Base-by-base conservation (phyloP, 768 basidiomycete species). In the Plicaturopsis crispa region DNA sequence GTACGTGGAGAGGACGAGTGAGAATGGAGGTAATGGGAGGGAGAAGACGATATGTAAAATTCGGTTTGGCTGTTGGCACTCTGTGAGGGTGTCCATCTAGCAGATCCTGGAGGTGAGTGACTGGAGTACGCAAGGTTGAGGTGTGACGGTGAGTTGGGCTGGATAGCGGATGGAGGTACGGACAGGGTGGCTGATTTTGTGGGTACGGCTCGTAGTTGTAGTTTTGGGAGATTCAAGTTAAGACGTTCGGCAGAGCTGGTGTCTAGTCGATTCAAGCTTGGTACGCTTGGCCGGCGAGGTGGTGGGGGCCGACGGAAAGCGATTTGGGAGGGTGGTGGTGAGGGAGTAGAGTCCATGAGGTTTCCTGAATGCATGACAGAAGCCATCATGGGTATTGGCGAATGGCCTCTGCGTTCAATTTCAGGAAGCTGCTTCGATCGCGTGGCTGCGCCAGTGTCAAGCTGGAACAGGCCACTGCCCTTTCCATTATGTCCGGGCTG, bases 321-420 rank as follows among this genome's bases (percentile, higher is more conserved):
- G 30, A 77, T 58, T 22, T 76, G 73, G 3, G 80, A 82, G 1
- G 84, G 81, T 0, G 81, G 78, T 3, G 81, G 78, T 0, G 83
- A 84, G 5, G 76, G 75, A 13, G 73, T 62, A 1, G 67, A 51
- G 44, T 79, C 73, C 14, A 69, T 59, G 16, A 61, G 52, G 51
- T 59, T 37, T 47, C 57, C 37, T 42, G 66, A 58, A 16, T 67
- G 56, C 11, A 67, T 63, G 6, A 61, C 55, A 14, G 71, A 50
- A n/a, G 77, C 67, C 70, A 80, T 78, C 40, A 75, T 51, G 14
- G 75, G 74, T 47, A 75, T 52, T 3, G 78, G 80, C 14, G 75
- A 76, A 22, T 58, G 63, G 23, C 62, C 57, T 12, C 56, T 54
- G 16, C 66, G 66, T 51, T 85, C 83, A 34, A 83, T 65, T 52